These are phyloP conservation scores for Sporisorium graminicola DNA, from an alignment of 1,284 basidiomycete species.

Conservation along the genomic window DNA sequence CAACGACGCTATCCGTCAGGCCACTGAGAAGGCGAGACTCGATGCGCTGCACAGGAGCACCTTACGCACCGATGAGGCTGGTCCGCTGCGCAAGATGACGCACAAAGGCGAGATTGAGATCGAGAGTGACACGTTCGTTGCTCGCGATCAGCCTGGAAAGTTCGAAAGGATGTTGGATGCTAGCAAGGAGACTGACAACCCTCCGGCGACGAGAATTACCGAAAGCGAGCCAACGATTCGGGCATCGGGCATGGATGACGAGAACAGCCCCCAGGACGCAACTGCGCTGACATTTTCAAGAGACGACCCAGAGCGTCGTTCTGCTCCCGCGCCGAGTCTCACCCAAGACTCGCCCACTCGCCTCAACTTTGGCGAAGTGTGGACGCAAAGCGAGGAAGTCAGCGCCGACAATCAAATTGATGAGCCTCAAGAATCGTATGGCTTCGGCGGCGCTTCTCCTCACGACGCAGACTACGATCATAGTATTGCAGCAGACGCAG, in stretches of 20 bases:
- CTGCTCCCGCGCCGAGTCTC: constrained; percentile 23
- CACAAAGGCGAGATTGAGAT: constrained; percentile 70
- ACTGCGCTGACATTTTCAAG: not conserved
- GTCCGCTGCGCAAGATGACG: constrained; percentile 67
- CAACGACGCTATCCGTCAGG: constrained; percentile 64
- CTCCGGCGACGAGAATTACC: constrained; percentile 20
- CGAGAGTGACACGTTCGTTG: constrained; percentile 50
- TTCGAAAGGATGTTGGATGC: constrained; percentile 10
- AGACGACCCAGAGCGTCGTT: constrained; percentile 9
- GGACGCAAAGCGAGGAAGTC: constrained; percentile 13
- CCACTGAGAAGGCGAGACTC: constrained; percentile 61
- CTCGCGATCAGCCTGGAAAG: constrained; percentile 35
- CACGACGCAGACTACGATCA: constrained; percentile 15
- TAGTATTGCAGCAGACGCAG: constrained; percentile 1
- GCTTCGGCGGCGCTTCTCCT: constrained; percentile 29
- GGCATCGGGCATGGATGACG: not conserved
- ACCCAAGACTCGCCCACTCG: constrained; percentile 21
- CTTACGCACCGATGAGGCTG: constrained; percentile 53
- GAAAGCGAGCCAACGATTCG: constrained; percentile 34
- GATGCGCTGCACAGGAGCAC: constrained; percentile 63
- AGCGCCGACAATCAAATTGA: constrained; percentile 5
- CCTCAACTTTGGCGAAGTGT: constrained; percentile 39
- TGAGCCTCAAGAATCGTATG: constrained; percentile 27
- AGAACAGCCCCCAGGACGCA: not conserved
- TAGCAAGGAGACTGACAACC: not conserved